A percentile compares a stretch with the other conserved stretches of the same genome.
phyloP scores from a whole-genome alignment of 1,139 yeast species.

The Kluyveromyces marxianus region DNA sequence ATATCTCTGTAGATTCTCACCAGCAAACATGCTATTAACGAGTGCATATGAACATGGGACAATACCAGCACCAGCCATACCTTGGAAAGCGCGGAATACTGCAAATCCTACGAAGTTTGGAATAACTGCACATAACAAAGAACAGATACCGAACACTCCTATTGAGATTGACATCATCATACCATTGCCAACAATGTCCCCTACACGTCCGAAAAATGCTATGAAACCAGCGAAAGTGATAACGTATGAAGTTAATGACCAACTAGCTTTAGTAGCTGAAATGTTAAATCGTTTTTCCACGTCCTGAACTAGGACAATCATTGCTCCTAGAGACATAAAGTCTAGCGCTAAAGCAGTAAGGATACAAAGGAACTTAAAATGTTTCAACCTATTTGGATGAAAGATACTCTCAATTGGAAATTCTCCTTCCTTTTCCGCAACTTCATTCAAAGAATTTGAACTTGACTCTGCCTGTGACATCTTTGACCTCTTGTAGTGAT shows the following conservation, averaged over 20 bases:
- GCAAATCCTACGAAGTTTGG: constrained; percentile 28
- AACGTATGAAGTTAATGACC: constrained; percentile 31
- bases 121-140: constrained; percentile 27
- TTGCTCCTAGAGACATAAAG: not conserved
- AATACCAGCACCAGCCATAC: constrained; percentile 32
- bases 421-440: too few species aligned
- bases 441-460: too few species aligned
- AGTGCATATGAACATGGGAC: constrained; percentile 32
- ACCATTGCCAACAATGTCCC: constrained; percentile 30
- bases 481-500: too few species aligned
- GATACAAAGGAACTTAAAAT: not conserved
- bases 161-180: constrained; percentile 15
- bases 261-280: constrained; percentile 11
- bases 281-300: not conserved
- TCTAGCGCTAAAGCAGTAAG: constrained; percentile 2
- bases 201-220: constrained; percentile 27
- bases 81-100: constrained; percentile 35
- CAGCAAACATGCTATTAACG: constrained; percentile 28
- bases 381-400: not conserved
- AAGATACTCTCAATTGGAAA: not conserved
- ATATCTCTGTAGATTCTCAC: constrained; percentile 22
- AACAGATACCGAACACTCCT: constrained; percentile 17
- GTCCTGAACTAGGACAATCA: constrained; percentile 1
- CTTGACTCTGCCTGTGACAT: too few species aligned
- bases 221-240: constrained; percentile 31